Evolutionary conservation across 2,329 filamentous ascomycete species (phyloP), one percentile per base, ranked within the genome.

Genomic region (Ascocoryne sarcoides): DNA sequence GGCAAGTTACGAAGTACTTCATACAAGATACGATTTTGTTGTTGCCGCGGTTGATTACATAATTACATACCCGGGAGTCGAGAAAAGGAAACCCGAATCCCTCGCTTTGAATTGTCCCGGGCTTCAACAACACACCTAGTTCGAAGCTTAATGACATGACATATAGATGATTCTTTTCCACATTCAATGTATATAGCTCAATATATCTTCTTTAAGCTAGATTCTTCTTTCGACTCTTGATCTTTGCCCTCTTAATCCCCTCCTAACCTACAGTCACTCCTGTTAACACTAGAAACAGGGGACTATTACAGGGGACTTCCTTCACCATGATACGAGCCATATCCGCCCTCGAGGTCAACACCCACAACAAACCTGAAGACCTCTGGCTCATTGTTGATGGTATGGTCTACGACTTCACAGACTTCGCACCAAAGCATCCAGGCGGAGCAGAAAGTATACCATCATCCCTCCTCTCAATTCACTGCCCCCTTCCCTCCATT

Each of bases 381-480:
- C 70, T 73, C 52, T 86, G 82, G 82, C 73, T 84, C 43, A 78
- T 82, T 14, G 71, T 85, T 16, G 73, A 84, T 57, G 71, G 72
- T 33, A 71, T 73, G 51, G 77, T 84, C 19, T 84, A 79, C 64
- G 76, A 85, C 57, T 62, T 85, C 32, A 79, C 75, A 17, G 68
- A 75, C 12, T 84, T 85, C 56, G 66, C 76, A 8, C 70, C 71
- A n/a, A 66, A 76, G 44, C 76, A 80, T 57, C 75, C 76, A 4
- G 76, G 77, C 20, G 76, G 76, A 16, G 62, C 73, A 35, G 67
- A 63, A 32, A 71, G 73, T 67, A 58, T 55, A 64, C 42, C 15
- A 43, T 44, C 26, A n/a, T 19, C 12, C 37, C 32, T 15, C 14
- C 20, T 28, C 26, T 29, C 10, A 5, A 15, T 43, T 10, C n/a